These are phyloP conservation scores for Cubamyces sp. DNA, from an alignment of 768 basidiomycete genomes.

Conservation along the genomic window DNA sequence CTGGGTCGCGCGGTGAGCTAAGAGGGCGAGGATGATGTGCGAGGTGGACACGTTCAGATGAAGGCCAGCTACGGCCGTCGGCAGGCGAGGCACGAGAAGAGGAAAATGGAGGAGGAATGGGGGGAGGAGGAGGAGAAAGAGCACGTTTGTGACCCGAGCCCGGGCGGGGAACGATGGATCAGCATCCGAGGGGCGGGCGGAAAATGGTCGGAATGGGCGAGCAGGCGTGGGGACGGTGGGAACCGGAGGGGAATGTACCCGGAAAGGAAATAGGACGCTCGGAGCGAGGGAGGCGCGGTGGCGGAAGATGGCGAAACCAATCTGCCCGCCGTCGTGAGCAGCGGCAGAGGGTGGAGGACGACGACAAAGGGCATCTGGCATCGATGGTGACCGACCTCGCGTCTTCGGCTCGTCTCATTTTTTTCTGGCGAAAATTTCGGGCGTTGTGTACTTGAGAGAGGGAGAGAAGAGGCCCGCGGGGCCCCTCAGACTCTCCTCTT, in stretches of 20 bases:
- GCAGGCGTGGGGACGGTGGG: slow-evolving; percentile 13
- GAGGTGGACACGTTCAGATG: background rate
- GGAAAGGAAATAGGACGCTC: slow-evolving; percentile 5
- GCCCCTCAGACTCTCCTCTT: background rate
- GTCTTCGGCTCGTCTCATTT: slow-evolving; percentile 4
- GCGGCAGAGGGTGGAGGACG: slow-evolving; percentile 2
- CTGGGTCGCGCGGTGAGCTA: background rate
- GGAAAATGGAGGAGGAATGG: no score
- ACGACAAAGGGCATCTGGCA: slow-evolving; percentile 2
- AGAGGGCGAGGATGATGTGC: background rate
- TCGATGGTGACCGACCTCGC: background rate
- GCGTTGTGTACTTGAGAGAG: background rate
- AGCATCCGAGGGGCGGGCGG: slow-evolving; percentile 17
- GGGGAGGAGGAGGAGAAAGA: background rate
- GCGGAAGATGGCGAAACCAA: slow-evolving; percentile 24
- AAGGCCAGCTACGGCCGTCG: background rate
- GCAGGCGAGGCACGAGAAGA: background rate
- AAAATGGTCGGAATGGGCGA: slow-evolving; percentile 24
- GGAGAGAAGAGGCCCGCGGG: background rate
- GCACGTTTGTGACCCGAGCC: slow-evolving; percentile 6
- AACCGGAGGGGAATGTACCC: slow-evolving; percentile 4
- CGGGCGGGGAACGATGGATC: slow-evolving; percentile 9
- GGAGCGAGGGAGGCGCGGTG: slow-evolving; percentile 10
- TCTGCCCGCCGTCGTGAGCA: slow-evolving; percentile 16
- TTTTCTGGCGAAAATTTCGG: slow-evolving; percentile 12